Conservation (phyloP, 2,329 filamentous ascomycete genomes). For the Akanthomyces dipterigenus region DNA sequence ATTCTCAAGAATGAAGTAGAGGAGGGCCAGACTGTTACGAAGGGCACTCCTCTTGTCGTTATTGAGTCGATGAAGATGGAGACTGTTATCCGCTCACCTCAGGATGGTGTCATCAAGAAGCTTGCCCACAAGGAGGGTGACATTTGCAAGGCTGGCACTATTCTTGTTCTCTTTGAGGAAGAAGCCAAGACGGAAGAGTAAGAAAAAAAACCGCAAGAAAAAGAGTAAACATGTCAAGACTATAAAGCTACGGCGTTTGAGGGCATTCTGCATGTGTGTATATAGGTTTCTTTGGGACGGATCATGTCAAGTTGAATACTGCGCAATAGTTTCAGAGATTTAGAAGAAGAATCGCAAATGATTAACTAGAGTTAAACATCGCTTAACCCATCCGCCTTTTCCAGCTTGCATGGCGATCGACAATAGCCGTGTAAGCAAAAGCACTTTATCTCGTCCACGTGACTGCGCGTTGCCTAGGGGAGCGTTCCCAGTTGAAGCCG, state of each 20-base stretch:
- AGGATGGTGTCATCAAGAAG: conserved; percentile 63
- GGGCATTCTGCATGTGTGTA: conserved; percentile 10
- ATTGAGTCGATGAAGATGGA: conserved; percentile 92
- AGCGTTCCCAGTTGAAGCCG: background rate
- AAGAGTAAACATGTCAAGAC: background rate
- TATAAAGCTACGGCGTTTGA: conserved; percentile 10
- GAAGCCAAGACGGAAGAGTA: conserved; percentile 24
- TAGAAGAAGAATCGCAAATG: conserved; percentile 5
- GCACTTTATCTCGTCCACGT: conserved; percentile 1
- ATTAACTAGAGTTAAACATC: background rate
- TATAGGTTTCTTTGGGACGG: conserved; percentile 11
- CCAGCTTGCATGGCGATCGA: background rate
- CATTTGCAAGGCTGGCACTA: conserved; percentile 70
- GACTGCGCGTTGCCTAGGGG: background rate
- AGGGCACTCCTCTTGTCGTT: conserved; percentile 81
- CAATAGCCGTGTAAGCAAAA: background rate
- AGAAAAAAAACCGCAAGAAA: background rate
- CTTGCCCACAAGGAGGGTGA: conserved; percentile 71
- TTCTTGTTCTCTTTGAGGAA: conserved; percentile 67
- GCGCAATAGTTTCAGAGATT: background rate
- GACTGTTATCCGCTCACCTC: conserved; percentile 72
- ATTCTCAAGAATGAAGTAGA: conserved; percentile 81
- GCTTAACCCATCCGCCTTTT: background rate
- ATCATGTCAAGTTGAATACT: background rate
- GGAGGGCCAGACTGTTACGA: conserved; percentile 75